Percentiles rank a stretch among this genome's conserved stretches.
These are phyloP conservation scores for Solanum hybrid DNA, from an alignment of 305 asterid genomes.

Conservation along the genomic window DNA sequence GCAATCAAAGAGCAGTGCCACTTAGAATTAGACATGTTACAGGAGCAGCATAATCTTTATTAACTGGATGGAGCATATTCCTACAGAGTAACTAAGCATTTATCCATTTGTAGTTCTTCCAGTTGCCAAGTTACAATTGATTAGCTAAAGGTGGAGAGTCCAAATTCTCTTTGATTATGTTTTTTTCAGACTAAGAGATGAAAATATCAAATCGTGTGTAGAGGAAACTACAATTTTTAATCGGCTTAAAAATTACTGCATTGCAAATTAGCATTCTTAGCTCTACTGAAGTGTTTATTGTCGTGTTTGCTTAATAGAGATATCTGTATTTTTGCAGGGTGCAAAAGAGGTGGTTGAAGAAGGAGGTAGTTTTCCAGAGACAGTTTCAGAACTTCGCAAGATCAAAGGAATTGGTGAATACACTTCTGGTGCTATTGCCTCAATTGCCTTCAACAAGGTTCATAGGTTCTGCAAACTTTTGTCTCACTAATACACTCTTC, in stretches of 20 bases:
- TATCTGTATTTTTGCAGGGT: constrained; percentile 43
- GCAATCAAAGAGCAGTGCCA: neutral
- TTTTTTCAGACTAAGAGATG: neutral
- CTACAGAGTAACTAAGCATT: neutral
- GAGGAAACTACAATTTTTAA: neutral
- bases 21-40: neutral
- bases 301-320: neutral
- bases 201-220: neutral
- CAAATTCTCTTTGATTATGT: neutral
- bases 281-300: neutral
- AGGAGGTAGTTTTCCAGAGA: constrained; percentile 68
- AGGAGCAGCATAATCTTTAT: neutral
- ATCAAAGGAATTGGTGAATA: constrained; percentile 89
- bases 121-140: neutral
- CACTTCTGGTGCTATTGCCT: constrained; percentile 98
- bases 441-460: constrained; percentile 92
- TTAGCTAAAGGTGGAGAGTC: neutral
- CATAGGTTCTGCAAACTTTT: constrained; percentile 6
- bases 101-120: neutral
- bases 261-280: neutral
- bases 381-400: constrained; percentile 59
- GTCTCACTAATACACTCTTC: neutral
- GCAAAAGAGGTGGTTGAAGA: constrained; percentile 83
- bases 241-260: neutral
- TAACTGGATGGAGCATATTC: neutral